Percentiles rank a stretch among this genome's conserved stretches.
Evolutionary conservation across 768 basidiomycete genomes (phyloP).

Genomic region (Boletus subparvulus): DNA sequence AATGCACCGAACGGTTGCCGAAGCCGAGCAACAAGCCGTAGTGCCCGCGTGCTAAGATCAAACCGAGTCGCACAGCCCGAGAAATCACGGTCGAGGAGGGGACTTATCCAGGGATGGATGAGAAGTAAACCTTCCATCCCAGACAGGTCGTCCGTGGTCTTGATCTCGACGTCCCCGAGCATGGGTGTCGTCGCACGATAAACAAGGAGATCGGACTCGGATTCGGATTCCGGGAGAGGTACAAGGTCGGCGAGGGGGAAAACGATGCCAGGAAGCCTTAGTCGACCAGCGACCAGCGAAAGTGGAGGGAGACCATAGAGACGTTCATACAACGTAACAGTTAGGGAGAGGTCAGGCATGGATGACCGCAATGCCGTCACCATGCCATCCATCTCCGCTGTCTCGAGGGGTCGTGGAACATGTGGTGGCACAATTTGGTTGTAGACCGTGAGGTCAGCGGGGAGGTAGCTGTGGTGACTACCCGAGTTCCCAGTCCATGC

Average conservation of each 20-base stretch:
- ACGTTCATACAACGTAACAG: not conserved
- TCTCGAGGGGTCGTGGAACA: not conserved
- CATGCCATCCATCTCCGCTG: not conserved
- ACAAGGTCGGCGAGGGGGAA: no score
- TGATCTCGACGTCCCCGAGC: not conserved
- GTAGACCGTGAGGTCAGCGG: not conserved
- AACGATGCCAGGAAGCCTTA: no score
- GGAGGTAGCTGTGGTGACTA: not conserved
- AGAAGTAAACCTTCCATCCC: not conserved
- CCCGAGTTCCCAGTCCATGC: no score
- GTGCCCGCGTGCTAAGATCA: not conserved
- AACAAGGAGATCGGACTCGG: not conserved
- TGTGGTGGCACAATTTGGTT: no score
- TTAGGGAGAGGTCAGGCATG: no score
- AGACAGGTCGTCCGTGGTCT: not conserved
- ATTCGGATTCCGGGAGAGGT: no score
- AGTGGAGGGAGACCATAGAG: no score
- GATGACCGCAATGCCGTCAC: not conserved
- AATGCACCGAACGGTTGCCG: constrained; percentile 1
- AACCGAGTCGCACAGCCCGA: not conserved
- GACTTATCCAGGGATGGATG: constrained; percentile 1
- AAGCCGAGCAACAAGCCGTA: not conserved
- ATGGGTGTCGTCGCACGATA: not conserved
- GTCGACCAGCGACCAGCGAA: no score
- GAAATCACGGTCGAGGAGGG: constrained; percentile 1